Evolutionary conservation across 1,284 basidiomycete genomes (phyloP).

Genomic region (Pseudozyma sp.): DNA sequence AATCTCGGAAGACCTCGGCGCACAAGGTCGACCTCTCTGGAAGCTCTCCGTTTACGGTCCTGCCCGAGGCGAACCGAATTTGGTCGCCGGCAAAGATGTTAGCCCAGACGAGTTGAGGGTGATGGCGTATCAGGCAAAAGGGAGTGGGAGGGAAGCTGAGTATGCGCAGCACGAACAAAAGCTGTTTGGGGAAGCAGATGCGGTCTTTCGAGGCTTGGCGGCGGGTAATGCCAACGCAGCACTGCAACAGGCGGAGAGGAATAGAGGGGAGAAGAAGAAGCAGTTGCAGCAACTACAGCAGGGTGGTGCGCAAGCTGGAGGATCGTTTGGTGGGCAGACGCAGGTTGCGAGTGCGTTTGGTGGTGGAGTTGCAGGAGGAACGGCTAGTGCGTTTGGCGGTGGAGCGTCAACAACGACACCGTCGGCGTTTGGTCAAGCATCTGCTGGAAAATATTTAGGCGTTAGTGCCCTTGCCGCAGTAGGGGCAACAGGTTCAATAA

Average conservation of each 20-base stretch:
- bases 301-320: background rate
- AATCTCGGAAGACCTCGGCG: slow-evolving; percentile 47
- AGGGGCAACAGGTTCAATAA: no score
- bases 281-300: slow-evolving; percentile 17
- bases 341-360: slow-evolving; percentile 1
- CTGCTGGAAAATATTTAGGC: slow-evolving; percentile 29
- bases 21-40: slow-evolving; percentile 75
- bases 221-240: slow-evolving; percentile 14
- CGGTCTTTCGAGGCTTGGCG: slow-evolving; percentile 13
- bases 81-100: slow-evolving; percentile 79
- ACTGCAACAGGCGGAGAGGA: slow-evolving; percentile 31
- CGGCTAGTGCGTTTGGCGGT: slow-evolving; percentile 2
- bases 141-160: slow-evolving; percentile 28
- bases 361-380: background rate
- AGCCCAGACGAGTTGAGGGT: slow-evolving; percentile 81
- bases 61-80: slow-evolving; percentile 79
- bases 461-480: no score
- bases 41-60: slow-evolving; percentile 84
- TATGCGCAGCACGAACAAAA: slow-evolving; percentile 47
- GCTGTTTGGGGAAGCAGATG: slow-evolving; percentile 35
- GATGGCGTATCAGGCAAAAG: slow-evolving; percentile 50
- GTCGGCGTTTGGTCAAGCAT: slow-evolving; percentile 14
- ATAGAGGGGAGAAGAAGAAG: slow-evolving; percentile 37
- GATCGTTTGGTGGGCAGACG: slow-evolving; percentile 23
- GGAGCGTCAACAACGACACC: background rate